Conservation (phyloP, 257 asterid species). For the Rauvolfia tetraphylla region DNA sequence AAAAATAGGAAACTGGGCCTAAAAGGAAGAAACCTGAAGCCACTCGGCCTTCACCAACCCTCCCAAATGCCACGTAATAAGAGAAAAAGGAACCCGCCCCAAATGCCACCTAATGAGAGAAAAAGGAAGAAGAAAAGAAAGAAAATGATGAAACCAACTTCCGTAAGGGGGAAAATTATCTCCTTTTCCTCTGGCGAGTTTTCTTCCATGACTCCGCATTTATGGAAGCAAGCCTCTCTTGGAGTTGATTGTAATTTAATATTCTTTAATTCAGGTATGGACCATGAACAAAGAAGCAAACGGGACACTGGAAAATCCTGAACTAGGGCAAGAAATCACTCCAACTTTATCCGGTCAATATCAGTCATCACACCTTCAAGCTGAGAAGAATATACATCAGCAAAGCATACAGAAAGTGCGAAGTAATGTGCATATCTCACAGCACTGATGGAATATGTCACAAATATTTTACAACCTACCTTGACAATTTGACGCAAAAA, state of each 20-base stretch:
- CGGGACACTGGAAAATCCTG: background rate
- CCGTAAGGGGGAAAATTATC: too few relatives aligned
- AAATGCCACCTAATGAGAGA: too few relatives aligned
- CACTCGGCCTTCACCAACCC: too few relatives aligned
- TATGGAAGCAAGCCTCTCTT: background rate
- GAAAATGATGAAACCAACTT: too few relatives aligned
- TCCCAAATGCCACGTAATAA: too few relatives aligned
- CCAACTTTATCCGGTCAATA: slow-evolving; percentile 53
- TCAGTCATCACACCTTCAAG: slow-evolving; percentile 66
- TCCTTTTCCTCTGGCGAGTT: background rate
- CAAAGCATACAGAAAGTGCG: background rate
- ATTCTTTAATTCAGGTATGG: background rate
- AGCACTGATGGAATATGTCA: background rate
- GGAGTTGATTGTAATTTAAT: background rate
- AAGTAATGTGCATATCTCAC: background rate
- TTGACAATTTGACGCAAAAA: slow-evolving; percentile 73
- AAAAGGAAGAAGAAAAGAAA: too few relatives aligned
- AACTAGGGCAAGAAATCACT: slow-evolving; percentile 13
- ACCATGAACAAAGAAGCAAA: background rate
- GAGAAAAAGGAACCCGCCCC: too few relatives aligned
- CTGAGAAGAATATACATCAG: slow-evolving; percentile 34
- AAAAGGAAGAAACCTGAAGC: too few relatives aligned
- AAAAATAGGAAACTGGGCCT: too few relatives aligned
- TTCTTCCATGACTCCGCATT: background rate
- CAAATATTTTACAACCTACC: slow-evolving; percentile 32